Conservation (phyloP, 2,329 filamentous ascomycete species). For the Coleophoma crateriformis region DNA sequence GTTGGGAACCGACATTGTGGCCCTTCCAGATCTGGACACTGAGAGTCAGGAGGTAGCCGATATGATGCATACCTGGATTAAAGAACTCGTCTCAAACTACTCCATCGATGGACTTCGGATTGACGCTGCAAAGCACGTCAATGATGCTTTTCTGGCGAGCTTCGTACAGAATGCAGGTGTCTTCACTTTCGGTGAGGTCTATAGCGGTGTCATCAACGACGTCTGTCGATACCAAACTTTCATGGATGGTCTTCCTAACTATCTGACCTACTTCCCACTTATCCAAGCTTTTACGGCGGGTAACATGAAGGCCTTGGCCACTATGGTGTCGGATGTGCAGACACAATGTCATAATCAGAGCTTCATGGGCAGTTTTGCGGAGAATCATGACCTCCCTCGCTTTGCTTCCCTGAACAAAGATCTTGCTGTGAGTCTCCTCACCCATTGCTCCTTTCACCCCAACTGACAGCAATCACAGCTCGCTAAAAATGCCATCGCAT, state of each 20-base stretch:
- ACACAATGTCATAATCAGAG: neutral
- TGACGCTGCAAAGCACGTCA: slow-evolving; percentile 34
- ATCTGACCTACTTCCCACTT: slow-evolving; percentile 27
- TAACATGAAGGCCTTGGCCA: slow-evolving; percentile 2
- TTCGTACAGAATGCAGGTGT: slow-evolving; percentile 29
- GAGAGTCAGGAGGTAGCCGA: slow-evolving; percentile 32
- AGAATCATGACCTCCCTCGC: slow-evolving; percentile 5
- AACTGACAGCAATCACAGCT: neutral
- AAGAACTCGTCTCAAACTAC: slow-evolving; percentile 34
- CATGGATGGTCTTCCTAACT: slow-evolving; percentile 40
- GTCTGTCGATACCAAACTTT: slow-evolving; percentile 38
- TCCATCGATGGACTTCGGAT: slow-evolving; percentile 35
- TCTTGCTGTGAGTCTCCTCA: neutral
- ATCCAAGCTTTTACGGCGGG: slow-evolving; percentile 5
- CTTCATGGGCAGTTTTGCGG: slow-evolving; percentile 2
- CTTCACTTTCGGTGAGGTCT: slow-evolving; percentile 33
- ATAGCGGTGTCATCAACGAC: slow-evolving; percentile 28
- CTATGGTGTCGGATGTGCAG: slow-evolving; percentile 1
- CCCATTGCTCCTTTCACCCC: neutral
- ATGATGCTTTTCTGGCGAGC: slow-evolving; percentile 31
- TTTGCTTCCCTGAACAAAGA: slow-evolving; percentile 3
- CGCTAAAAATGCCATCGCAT: slow-evolving; percentile 40
- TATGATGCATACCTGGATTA: slow-evolving; percentile 33
- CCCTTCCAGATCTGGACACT: slow-evolving; percentile 40
- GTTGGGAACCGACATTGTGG: slow-evolving; percentile 40